phyloP scores from a whole-genome alignment of 1,284 basidiomycete species.

The Gomphus sp. region DNA sequence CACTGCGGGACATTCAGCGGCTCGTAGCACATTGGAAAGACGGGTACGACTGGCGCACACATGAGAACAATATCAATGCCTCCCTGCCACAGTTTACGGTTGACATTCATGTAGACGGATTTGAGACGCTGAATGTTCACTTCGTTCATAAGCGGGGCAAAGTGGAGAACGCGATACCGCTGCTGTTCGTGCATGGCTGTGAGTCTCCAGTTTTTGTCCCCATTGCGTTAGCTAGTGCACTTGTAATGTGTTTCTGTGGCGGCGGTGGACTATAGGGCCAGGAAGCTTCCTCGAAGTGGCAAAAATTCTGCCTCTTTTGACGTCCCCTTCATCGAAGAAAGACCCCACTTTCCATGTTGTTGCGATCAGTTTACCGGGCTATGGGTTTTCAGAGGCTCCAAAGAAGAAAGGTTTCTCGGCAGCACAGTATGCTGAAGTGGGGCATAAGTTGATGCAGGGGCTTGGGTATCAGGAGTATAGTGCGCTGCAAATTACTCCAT shows the following conservation, averaged over 20 bases:
- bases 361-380: constrained; percentile 43
- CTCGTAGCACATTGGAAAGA: constrained; percentile 34
- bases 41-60: constrained; percentile 37
- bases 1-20: constrained; percentile 34
- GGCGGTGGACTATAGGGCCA: constrained; percentile 35
- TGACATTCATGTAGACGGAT: background rate
- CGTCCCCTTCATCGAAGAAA: constrained; percentile 28
- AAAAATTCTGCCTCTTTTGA: constrained; percentile 42
- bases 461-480: constrained; percentile 46
- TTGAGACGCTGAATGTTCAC: constrained; percentile 23
- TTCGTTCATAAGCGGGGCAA: constrained; percentile 40
- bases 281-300: constrained; percentile 46
- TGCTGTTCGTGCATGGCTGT: constrained; percentile 49
- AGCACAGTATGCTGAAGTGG: constrained; percentile 24
- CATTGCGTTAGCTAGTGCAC: background rate
- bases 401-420: constrained; percentile 25
- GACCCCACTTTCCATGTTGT: constrained; percentile 53
- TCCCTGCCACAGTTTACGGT: constrained; percentile 41
- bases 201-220: constrained; percentile 14
- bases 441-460: constrained; percentile 42
- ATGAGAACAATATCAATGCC: constrained; percentile 34
- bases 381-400: constrained; percentile 38
- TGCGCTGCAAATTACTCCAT: constrained; percentile 14
- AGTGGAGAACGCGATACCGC: constrained; percentile 33
- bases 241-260: background rate